These are phyloP conservation scores for Punctularia strigosozonata DNA, from an alignment of 768 basidiomycete genomes.

Conservation along the genomic window DNA sequence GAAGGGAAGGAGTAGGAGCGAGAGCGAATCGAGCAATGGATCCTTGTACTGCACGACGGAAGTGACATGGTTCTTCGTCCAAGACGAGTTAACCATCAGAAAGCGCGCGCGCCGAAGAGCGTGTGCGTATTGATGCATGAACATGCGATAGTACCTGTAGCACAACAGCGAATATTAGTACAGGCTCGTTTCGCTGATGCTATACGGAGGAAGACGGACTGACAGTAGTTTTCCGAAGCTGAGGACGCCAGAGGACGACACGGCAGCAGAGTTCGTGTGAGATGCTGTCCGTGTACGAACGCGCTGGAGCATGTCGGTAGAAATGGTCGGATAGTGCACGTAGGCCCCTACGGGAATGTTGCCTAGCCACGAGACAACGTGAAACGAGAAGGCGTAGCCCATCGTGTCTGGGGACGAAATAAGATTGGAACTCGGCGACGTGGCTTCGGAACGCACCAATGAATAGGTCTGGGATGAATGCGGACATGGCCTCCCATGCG, in stretches of 20 bases:
- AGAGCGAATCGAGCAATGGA: conserved; percentile 25
- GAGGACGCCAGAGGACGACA: conserved; percentile 43
- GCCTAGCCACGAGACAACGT: conserved; percentile 52
- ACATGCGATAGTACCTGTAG: conserved; percentile 75
- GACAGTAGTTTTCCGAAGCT: conserved; percentile 57
- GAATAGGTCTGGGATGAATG: conserved; percentile 79
- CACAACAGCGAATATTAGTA: neutral
- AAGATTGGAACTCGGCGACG: neutral
- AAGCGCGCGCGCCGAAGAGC: conserved; percentile 66
- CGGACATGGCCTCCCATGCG: conserved; percentile 71
- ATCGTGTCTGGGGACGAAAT: conserved; percentile 62
- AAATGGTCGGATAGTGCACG: conserved; percentile 94
- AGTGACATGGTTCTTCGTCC: conserved; percentile 83
- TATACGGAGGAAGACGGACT: conserved; percentile 9
- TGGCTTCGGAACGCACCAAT: conserved; percentile 46
- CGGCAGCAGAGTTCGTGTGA: conserved; percentile 48
- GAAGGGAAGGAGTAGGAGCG: neutral
- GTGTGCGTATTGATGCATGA: conserved; percentile 72
- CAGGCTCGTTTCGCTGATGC: too few species aligned
- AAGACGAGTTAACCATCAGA: conserved; percentile 90
- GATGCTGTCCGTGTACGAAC: conserved; percentile 47
- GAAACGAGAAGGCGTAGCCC: conserved; percentile 95
- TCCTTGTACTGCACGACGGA: conserved; percentile 54
- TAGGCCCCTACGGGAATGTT: conserved; percentile 77
- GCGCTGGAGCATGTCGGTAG: conserved; percentile 83